Evolutionary conservation across 129 eudicot species (phyloP).

Genomic region (Smallanthus sonchifolius): DNA sequence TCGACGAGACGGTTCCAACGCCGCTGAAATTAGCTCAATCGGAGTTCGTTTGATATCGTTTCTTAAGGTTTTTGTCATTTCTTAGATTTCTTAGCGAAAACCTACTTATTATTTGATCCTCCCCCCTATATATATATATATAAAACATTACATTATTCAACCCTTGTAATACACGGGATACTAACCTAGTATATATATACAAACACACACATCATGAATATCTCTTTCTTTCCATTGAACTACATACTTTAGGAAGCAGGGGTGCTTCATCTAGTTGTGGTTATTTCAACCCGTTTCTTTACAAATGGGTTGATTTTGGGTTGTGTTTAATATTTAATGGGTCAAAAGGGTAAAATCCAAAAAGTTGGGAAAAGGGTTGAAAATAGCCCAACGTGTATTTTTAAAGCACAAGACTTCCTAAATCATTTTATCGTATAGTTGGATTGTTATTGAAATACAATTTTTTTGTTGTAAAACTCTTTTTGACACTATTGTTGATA

Average conservation of each 20-base stretch:
- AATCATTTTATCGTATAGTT: background rate
- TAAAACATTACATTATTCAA: too few species aligned
- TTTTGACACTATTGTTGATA: background rate
- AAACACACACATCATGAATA: background rate
- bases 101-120: too few species aligned
- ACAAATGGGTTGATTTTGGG: background rate
- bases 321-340: background rate
- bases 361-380: background rate
- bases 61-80: too few species aligned
- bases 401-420: background rate
- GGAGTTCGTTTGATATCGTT: too few species aligned
- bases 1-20: too few species aligned
- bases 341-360: background rate
- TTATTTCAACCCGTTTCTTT: background rate
- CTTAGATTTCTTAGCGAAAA: too few species aligned
- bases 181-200: too few species aligned
- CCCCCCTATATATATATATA: too few species aligned
- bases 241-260: conserved; percentile 9
- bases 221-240: conserved; percentile 9
- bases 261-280: background rate
- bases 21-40: too few species aligned
- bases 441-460: background rate
- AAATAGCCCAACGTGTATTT: background rate
- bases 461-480: background rate
- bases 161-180: too few species aligned